Evolutionary conservation across 805 yeast genomes (phyloP), one percentile per base, ranked within the genome.

Genomic region (Candida ponderosae): DNA sequence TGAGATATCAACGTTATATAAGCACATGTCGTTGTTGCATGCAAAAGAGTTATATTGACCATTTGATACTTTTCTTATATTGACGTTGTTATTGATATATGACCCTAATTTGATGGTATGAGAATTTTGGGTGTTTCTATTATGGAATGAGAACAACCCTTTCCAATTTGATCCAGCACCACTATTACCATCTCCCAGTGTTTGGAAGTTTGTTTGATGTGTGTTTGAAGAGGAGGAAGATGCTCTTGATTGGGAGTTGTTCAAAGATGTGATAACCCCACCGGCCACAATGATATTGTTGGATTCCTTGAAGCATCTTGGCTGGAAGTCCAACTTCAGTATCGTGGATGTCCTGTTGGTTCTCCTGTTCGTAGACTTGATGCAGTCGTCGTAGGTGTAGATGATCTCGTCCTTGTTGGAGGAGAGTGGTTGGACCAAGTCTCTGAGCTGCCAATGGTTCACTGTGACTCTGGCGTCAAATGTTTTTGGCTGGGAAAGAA

Each of bases 1-100:
- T 30, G 59, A 52, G 8, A 87, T 66, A 45, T 79, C 81, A 38
- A 85, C 68, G 36, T 70, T 63, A 51, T 88, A 86, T 35, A 88
- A 62, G 37, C 73, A 65, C 31, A 76, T 72, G 56, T 89, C 97
- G 56, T 89, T 89, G 56, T 88, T 89, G 58, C 96, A 88, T 18
- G 85, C 74, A 42, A 75, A 71, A 1, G 89, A 72, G 32, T 67
- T 64, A 52, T 70, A 79, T 31, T 67, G 65, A 10, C 63, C 55
- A 18, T 66, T 62, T 4, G 72, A 53, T 13, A 56, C 42, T 39
- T 65, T 68, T 50, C 72, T 62, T 20, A 81, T 50, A 0, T 78
- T 60, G 21, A 87, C 94, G 34, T 85, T 76, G 57, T 88, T 88
- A 57, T 87, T 88, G 48, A 89, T 87, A 60, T 79, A 76, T 26